Evolutionary conservation across 2,329 filamentous ascomycete genomes (phyloP).

Genomic region (Teratosphaeria epicoccoides): DNA sequence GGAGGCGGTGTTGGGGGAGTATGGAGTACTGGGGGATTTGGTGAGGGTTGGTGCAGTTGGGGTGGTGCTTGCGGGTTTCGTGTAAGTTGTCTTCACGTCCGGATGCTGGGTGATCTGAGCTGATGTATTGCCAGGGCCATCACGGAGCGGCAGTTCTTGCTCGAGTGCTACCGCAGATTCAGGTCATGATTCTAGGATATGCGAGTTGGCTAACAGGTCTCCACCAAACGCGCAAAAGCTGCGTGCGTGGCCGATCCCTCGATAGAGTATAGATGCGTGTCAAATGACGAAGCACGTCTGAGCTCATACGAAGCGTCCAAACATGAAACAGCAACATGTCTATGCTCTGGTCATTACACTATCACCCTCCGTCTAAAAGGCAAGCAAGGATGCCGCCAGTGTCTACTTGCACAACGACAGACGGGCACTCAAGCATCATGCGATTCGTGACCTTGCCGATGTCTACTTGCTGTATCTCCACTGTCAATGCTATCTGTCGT

Average conservation of each 20-base stretch:
- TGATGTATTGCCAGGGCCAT: background rate
- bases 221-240: background rate
- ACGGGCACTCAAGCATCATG: too few relatives aligned
- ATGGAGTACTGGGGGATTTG: conserved; percentile 34
- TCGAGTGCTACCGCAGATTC: conserved; percentile 3
- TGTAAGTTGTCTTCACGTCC: conserved; percentile 23
- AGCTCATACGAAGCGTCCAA: too few relatives aligned
- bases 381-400: too few relatives aligned
- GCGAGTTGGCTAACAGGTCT: background rate
- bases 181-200: background rate
- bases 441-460: too few relatives aligned
- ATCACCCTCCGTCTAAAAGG: too few relatives aligned
- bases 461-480: too few relatives aligned
- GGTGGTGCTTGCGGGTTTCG: conserved; percentile 25
- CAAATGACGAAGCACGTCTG: too few relatives aligned
- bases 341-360: too few relatives aligned
- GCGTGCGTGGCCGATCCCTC: background rate
- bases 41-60: conserved; percentile 28
- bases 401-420: too few relatives aligned
- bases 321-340: too few relatives aligned
- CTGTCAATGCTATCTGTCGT: too few relatives aligned
- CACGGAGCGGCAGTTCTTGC: conserved; percentile 3
- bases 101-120: background rate
- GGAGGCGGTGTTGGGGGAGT: conserved; percentile 13
- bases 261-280: too few relatives aligned